A percentile compares a stretch with the other conserved stretches of the same genome.
Conservation (phyloP, 176 grass and related monocot genomes). For the Miscanthus lutarioriparius region DNA sequence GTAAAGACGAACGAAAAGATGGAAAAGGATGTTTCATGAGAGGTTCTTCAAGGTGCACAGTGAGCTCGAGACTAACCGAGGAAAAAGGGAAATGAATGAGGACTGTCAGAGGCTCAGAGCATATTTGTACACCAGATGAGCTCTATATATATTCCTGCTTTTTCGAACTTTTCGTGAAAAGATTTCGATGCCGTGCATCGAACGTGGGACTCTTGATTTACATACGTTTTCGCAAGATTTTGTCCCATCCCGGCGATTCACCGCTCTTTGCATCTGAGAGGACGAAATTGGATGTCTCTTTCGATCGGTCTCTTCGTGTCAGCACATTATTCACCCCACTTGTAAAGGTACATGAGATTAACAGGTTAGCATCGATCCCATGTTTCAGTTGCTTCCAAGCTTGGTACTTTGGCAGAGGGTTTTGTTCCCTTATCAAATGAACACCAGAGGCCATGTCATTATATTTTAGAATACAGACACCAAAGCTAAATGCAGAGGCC, state of each 20-base stretch:
- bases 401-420: too few relatives aligned
- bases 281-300: slow-evolving; percentile 21
- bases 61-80: neutral
- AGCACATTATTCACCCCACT: neutral
- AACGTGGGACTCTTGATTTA: neutral
- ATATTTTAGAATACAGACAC: neutral
- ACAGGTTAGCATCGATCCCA: neutral
- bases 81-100: neutral
- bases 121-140: neutral
- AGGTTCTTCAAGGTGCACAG: neutral
- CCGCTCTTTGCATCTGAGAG: neutral
- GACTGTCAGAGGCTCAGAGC: neutral
- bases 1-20: neutral
- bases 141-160: slow-evolving; percentile 4
- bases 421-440: neutral
- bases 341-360: neutral
- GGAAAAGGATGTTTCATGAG: neutral
- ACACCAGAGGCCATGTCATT: neutral
- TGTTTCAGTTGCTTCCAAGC: neutral
- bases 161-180: neutral
- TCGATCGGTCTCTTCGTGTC: neutral
- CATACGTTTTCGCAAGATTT: neutral
- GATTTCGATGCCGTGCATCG: slow-evolving; percentile 20
- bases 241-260: neutral
- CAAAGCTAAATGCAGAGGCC: neutral